A percentile compares a stretch with the other conserved stretches of the same genome.
These are phyloP conservation scores for Collybiopsis confluens DNA, from an alignment of 768 basidiomycete species.

Conservation along the genomic window DNA sequence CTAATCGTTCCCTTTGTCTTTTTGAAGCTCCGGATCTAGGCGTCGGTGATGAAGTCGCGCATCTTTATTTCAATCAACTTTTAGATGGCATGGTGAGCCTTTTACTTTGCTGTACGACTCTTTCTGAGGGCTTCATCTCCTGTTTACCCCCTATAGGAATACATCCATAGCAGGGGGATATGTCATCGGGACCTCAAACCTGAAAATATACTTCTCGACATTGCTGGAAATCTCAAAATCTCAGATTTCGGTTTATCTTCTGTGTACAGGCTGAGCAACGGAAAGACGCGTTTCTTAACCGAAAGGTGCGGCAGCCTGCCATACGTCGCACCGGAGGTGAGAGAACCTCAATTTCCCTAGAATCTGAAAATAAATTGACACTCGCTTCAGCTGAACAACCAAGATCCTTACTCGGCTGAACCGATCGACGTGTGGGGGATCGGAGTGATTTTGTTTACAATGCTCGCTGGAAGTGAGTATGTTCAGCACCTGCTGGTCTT, in stretches of 20 bases:
- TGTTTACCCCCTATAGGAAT: slow-evolving; percentile 43
- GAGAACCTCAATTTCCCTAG: slow-evolving; percentile 9
- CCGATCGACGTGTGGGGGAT: slow-evolving; percentile 96
- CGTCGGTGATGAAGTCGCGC: slow-evolving; percentile 80
- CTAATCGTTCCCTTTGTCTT: neutral
- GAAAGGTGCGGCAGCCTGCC: slow-evolving; percentile 91
- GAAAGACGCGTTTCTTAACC: slow-evolving; percentile 68
- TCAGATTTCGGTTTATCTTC: slow-evolving; percentile 94
- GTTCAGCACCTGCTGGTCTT: neutral
- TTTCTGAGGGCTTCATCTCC: neutral
- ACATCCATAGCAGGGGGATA: slow-evolving; percentile 85
- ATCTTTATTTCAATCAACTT: slow-evolving; percentile 86
- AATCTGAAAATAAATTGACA: neutral
- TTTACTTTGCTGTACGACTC: neutral
- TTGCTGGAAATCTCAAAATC: slow-evolving; percentile 82
- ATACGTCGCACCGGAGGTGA: slow-evolving; percentile 91
- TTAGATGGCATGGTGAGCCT: slow-evolving; percentile 71
- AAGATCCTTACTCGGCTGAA: slow-evolving; percentile 77
- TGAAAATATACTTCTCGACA: slow-evolving; percentile 87
- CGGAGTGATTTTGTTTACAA: slow-evolving; percentile 89
- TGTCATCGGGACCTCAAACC: slow-evolving; percentile 97
- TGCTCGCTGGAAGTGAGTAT: slow-evolving; percentile 82
- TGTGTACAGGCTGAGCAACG: slow-evolving; percentile 81
- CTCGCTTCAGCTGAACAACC: slow-evolving; percentile 52
- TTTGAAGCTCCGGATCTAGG: slow-evolving; percentile 83